These are phyloP conservation scores for Starmerella stellata DNA, from an alignment of 805 yeast genomes.

Conservation along the genomic window DNA sequence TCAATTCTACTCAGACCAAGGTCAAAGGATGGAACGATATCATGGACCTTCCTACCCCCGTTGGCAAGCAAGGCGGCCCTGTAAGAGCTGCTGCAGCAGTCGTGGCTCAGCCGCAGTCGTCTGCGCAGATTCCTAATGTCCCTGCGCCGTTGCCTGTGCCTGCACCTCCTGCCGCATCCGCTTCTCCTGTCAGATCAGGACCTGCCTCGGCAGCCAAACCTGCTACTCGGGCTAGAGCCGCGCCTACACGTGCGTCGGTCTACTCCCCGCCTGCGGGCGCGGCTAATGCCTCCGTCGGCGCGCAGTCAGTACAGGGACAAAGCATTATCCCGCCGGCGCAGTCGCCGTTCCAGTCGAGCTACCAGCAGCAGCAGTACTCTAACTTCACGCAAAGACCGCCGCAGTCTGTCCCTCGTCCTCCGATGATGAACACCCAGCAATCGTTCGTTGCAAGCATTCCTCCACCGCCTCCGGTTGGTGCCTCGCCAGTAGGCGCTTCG, in stretches of 20 bases:
- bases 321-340: not conserved
- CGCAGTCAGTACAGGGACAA: not conserved
- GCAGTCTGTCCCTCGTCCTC: slow-evolving; percentile 7
- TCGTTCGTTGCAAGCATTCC: too few species aligned
- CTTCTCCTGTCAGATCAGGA: slow-evolving; percentile 1
- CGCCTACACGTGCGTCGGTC: slow-evolving; percentile 9
- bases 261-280: slow-evolving; percentile 17
- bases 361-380: too few species aligned
- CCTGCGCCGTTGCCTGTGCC: not conserved
- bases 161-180: not conserved
- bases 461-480: too few species aligned
- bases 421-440: too few species aligned
- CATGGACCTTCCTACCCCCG: slow-evolving; percentile 12
- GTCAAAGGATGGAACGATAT: slow-evolving; percentile 18
- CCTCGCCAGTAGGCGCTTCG: too few species aligned
- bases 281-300: slow-evolving; percentile 3
- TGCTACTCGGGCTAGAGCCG: slow-evolving; percentile 10
- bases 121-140: not conserved
- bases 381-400: slow-evolving; percentile 21
- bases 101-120: slow-evolving; percentile 4
- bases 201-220: slow-evolving; percentile 9
- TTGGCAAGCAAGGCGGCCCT: slow-evolving; percentile 1
- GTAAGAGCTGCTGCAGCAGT: slow-evolving; percentile 3
- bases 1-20: too few species aligned
- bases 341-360: too few species aligned